phyloP scores from a whole-genome alignment of 352 stramenopile species.

The Pythium monospermum region DNA sequence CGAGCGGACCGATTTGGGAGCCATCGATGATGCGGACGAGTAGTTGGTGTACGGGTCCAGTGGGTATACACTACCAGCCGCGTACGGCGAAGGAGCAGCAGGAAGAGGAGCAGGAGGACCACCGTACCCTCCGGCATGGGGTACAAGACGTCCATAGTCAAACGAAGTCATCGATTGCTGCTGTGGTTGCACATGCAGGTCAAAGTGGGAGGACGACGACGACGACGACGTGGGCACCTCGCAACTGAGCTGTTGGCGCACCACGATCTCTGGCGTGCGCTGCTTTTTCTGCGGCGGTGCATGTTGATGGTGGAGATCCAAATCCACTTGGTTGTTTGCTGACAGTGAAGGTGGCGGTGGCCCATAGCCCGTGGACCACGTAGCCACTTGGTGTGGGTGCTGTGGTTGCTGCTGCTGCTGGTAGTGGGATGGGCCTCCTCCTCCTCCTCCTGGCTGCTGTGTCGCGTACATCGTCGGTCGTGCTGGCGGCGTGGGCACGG shows the following conservation, averaged over 20 bases:
- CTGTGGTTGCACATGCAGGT: conserved; percentile 11
- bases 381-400: conserved; percentile 4
- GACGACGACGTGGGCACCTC: not conserved
- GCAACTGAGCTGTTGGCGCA: conserved; percentile 15
- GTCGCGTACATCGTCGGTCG: not conserved
- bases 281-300: conserved; percentile 24
- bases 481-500: not conserved
- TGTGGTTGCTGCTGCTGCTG: no score
- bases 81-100: no score
- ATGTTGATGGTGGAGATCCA: no score
- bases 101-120: no score
- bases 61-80: no score
- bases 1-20: conserved; percentile 3
- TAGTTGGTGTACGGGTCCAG: conserved; percentile 21
- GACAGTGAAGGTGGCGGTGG: not conserved
- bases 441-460: no score
- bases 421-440: no score
- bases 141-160: conserved; percentile 8
- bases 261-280: conserved; percentile 23
- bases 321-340: conserved; percentile 8
- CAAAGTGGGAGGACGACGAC: no score
- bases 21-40: not conserved
- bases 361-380: conserved; percentile 13
- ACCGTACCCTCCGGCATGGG: conserved; percentile 7
- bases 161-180: conserved; percentile 5